Evolutionary conservation across 2,329 filamentous ascomycete genomes (phyloP).

Genomic region (Incumbomyces delicatus): DNA sequence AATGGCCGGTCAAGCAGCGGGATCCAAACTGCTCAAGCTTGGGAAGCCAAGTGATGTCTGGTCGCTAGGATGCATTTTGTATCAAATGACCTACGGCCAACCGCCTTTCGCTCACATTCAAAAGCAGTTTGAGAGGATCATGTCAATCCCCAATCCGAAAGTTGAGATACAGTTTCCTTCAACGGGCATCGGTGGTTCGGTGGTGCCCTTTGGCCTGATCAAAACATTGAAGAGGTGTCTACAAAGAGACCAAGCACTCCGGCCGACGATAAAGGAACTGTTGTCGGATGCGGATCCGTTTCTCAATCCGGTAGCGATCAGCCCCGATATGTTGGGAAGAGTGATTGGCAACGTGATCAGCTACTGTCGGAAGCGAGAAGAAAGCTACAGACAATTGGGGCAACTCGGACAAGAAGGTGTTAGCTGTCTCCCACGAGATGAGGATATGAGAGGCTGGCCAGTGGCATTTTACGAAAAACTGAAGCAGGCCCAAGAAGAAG

Average conservation of each 20-base stretch:
- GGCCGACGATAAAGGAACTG: slow-evolving; percentile 49
- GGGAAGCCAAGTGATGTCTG: slow-evolving; percentile 95
- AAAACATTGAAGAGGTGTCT: slow-evolving; percentile 49
- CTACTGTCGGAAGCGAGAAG: slow-evolving; percentile 38
- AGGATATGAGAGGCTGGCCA: slow-evolving; percentile 43
- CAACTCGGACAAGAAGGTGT: slow-evolving; percentile 13
- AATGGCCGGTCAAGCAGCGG: slow-evolving; percentile 38
- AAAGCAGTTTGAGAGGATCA: slow-evolving; percentile 73
- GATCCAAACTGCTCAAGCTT: slow-evolving; percentile 74
- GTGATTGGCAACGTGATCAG: slow-evolving; percentile 52
- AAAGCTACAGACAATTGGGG: slow-evolving; percentile 15
- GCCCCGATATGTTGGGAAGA: slow-evolving; percentile 49
- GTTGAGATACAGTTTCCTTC: slow-evolving; percentile 39
- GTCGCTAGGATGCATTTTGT: slow-evolving; percentile 92
- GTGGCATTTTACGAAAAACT: slow-evolving; percentile 40
- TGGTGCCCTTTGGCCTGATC: slow-evolving; percentile 46
- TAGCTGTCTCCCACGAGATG: slow-evolving; percentile 44
- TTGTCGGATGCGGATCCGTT: slow-evolving; percentile 48
- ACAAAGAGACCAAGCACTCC: slow-evolving; percentile 46
- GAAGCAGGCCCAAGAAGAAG: slow-evolving; percentile 36
- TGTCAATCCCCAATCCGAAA: slow-evolving; percentile 42
- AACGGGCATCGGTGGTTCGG: slow-evolving; percentile 37
- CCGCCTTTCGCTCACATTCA: slow-evolving; percentile 87
- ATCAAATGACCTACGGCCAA: slow-evolving; percentile 97
- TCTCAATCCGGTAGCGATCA: slow-evolving; percentile 47